Conservation (phyloP, 768 basidiomycete genomes). For the Naganishia onofrii region DNA sequence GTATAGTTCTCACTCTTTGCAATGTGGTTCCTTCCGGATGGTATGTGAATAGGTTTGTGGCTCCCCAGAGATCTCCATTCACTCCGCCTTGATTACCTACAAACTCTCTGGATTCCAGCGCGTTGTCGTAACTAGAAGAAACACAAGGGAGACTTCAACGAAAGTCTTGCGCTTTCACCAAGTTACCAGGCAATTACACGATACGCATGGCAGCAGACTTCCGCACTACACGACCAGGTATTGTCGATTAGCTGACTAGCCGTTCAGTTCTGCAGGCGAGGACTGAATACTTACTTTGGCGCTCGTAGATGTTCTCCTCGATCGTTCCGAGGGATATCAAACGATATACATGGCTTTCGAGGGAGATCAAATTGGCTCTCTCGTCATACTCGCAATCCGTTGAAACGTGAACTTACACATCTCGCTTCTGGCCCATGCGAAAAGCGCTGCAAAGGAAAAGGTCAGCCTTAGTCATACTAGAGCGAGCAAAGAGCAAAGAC, state of each 20-base stretch:
- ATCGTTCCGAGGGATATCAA: conserved; percentile 48
- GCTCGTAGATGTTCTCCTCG: conserved; percentile 50
- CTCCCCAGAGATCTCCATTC: conserved; percentile 48
- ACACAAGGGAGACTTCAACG: neutral
- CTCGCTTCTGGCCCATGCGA: conserved; percentile 50
- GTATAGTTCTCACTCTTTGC: conserved; percentile 13
- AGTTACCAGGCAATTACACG: conserved; percentile 8
- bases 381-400: neutral
- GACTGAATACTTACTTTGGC: conserved; percentile 40
- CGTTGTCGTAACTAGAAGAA: conserved; percentile 40
- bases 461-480: neutral
- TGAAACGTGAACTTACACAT: conserved; percentile 37
- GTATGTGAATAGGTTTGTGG: conserved; percentile 49
- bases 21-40: conserved; percentile 39
- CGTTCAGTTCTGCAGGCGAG: neutral
- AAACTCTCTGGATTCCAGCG: conserved; percentile 44
- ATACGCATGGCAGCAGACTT: conserved; percentile 30
- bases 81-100: conserved; percentile 45
- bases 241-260: neutral
- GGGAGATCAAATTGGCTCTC: neutral
- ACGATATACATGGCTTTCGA: conserved; percentile 46
- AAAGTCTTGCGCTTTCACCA: neutral
- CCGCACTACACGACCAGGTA: neutral
- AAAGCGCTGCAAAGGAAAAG: conserved; percentile 34
- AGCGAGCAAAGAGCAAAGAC: neutral